Evolutionary conservation across 176 grass and related monocot species (phyloP).

Genomic region (Oryza australiensis): DNA sequence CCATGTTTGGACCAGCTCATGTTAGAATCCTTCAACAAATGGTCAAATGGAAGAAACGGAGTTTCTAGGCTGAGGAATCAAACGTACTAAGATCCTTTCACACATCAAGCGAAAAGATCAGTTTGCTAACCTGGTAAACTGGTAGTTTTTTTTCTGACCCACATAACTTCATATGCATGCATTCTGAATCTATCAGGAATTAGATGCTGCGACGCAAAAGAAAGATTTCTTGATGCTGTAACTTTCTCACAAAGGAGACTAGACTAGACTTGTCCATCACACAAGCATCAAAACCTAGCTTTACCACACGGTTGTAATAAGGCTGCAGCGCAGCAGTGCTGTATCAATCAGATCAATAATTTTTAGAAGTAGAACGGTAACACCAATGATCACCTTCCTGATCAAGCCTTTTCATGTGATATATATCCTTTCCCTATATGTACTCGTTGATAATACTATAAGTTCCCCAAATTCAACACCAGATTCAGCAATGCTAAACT

Average conservation of each 20-base stretch:
- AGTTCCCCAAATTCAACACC: not conserved
- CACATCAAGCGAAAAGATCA: not conserved
- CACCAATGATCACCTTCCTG: not conserved
- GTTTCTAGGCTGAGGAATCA: not conserved
- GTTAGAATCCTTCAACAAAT: not conserved
- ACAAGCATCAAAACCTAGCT: conserved; percentile 66
- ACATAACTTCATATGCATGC: conserved; percentile 11
- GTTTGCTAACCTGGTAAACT: conserved; percentile 12
- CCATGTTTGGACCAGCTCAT: not conserved
- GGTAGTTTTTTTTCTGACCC: conserved; percentile 29
- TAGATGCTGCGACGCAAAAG: conserved; percentile 27
- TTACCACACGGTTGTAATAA: conserved; percentile 37
- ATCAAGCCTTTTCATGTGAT: not conserved
- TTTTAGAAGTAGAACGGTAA: not conserved
- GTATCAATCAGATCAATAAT: not conserved
- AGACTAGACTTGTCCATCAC: conserved; percentile 49
- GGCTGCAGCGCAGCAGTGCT: conserved; percentile 38
- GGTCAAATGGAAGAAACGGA: not conserved
- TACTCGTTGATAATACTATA: not conserved
- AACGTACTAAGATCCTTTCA: not conserved
- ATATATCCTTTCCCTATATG: not conserved
- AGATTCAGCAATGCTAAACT: not conserved
- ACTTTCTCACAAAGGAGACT: conserved; percentile 37
- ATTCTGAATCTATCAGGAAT: conserved; percentile 37
- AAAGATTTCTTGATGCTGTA: conserved; percentile 43